Conservation (phyloP, 768 basidiomycete genomes). For the Xerocomus brunneocitrinus region DNA sequence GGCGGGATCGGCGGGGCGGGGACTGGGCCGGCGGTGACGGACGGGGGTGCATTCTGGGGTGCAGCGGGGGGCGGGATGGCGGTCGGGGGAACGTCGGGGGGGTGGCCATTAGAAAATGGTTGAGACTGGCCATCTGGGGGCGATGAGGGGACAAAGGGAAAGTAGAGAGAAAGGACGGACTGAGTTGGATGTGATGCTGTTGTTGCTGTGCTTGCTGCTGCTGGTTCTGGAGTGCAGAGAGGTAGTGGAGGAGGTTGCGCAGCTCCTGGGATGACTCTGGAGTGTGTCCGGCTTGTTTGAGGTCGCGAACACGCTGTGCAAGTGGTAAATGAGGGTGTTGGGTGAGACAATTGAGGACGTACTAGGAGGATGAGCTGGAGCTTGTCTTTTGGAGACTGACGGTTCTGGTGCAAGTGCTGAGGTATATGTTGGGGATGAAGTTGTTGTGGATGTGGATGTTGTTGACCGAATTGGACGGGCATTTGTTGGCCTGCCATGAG, state of each 20-base stretch:
- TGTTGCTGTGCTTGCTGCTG: conserved; percentile 28
- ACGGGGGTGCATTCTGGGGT: conserved; percentile 29
- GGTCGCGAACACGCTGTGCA: conserved; percentile 40
- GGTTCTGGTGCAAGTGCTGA: conserved; percentile 1
- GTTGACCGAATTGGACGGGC: conserved; percentile 23
- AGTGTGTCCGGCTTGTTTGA: conserved; percentile 42
- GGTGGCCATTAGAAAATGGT: conserved; percentile 45
- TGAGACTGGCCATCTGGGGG: conserved; percentile 31
- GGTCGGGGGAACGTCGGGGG: conserved; percentile 6
- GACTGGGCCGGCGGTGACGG: conserved; percentile 47
- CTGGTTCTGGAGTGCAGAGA: conserved; percentile 30
- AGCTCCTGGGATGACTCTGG: conserved; percentile 44
- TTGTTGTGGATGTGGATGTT: conserved; percentile 13
- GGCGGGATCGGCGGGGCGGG: conserved; percentile 51
- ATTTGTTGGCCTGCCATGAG: conserved; percentile 24
- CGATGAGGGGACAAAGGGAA: conserved; percentile 17
- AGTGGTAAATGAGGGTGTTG: neutral
- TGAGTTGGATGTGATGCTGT: conserved; percentile 30
- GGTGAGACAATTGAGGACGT: neutral
- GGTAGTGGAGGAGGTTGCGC: conserved; percentile 35
- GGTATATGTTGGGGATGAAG: conserved; percentile 4
- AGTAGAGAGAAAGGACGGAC: conserved; percentile 15
- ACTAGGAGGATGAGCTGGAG: conserved; percentile 21
- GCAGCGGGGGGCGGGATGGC: conserved; percentile 30
- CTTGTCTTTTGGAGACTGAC: conserved; percentile 24